Evolutionary conservation across 2,329 filamentous ascomycete species (phyloP).

Genomic region (Mycocentrospora acerina): DNA sequence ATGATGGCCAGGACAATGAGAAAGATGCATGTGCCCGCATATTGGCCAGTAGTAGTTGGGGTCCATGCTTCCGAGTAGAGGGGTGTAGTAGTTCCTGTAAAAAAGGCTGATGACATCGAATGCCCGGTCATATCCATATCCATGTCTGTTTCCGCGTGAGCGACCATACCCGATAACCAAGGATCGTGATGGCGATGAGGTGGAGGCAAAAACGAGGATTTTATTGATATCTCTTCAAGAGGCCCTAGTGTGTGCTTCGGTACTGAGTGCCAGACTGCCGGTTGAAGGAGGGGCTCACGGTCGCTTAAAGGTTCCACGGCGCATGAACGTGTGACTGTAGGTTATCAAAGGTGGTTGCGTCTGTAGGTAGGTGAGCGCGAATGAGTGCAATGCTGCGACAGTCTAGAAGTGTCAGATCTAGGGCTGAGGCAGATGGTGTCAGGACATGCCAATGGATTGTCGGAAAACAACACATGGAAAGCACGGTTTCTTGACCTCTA

Average conservation of each 20-base stretch:
- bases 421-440: constrained; percentile 37
- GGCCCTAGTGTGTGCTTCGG: constrained; percentile 7
- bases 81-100: constrained; percentile 61
- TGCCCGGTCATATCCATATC: constrained; percentile 21
- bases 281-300: constrained; percentile 11
- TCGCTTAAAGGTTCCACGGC: constrained; percentile 22
- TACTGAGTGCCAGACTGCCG: constrained; percentile 36
- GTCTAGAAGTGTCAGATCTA: constrained; percentile 30
- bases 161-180: constrained; percentile 29
- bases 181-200: background rate
- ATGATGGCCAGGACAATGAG: constrained; percentile 73
- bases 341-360: constrained; percentile 2
- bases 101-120: constrained; percentile 64
- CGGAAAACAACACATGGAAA: no score
- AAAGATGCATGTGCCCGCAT: constrained; percentile 91
- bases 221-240: no score
- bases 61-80: constrained; percentile 73
- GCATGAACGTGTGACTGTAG: constrained; percentile 2
- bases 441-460: constrained; percentile 11
- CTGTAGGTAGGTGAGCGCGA: constrained; percentile 19
- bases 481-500: no score
- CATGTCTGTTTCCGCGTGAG: constrained; percentile 31
- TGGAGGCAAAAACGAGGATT: no score
- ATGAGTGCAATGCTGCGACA: constrained; percentile 37
- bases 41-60: constrained; percentile 67